Evolutionary conservation across 2,329 filamentous ascomycete genomes (phyloP).

Genomic region (Colletotrichum sojae): DNA sequence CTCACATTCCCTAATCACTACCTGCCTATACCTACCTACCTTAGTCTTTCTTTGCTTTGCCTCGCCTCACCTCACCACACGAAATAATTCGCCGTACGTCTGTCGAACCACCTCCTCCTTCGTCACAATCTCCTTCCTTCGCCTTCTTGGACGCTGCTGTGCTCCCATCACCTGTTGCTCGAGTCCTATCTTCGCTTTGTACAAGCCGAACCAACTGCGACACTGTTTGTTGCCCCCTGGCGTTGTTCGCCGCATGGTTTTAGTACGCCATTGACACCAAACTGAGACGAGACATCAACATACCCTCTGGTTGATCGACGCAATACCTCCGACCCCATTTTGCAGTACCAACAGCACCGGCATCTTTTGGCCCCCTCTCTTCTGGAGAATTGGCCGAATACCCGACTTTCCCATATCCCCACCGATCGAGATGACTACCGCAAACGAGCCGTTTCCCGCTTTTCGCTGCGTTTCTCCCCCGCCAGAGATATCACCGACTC

Average conservation of each 20-base stretch:
- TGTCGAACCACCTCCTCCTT: slow-evolving; percentile 29
- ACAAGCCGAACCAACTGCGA: slow-evolving; percentile 18
- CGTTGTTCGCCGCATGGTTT: slow-evolving; percentile 21
- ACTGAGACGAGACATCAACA: slow-evolving; percentile 29
- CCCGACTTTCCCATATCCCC: slow-evolving; percentile 9
- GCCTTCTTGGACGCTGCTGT: slow-evolving; percentile 34
- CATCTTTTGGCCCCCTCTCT: not conserved
- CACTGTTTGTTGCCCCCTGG: slow-evolving; percentile 19
- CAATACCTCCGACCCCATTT: not conserved
- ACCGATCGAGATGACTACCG: slow-evolving; percentile 49
- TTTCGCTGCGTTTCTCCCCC: slow-evolving; percentile 74
- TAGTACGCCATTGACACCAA: slow-evolving; percentile 6
- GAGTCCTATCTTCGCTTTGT: not conserved
- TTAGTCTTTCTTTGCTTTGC: not conserved
- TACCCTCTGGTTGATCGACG: slow-evolving; percentile 4
- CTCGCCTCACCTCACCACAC: slow-evolving; percentile 11
- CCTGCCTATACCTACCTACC: not conserved
- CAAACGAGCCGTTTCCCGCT: slow-evolving; percentile 50
- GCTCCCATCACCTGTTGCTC: slow-evolving; percentile 9
- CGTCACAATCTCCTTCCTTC: slow-evolving; percentile 8
- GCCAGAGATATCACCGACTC: slow-evolving; percentile 73
- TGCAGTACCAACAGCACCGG: not conserved
- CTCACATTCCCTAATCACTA: not conserved
- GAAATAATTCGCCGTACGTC: slow-evolving; percentile 22
- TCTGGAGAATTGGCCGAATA: slow-evolving; percentile 12